A percentile compares a stretch with the other conserved stretches of the same genome.
These are phyloP conservation scores for Lachnellula subtilissima DNA, from an alignment of 2,329 filamentous ascomycete species.

Conservation along the genomic window DNA sequence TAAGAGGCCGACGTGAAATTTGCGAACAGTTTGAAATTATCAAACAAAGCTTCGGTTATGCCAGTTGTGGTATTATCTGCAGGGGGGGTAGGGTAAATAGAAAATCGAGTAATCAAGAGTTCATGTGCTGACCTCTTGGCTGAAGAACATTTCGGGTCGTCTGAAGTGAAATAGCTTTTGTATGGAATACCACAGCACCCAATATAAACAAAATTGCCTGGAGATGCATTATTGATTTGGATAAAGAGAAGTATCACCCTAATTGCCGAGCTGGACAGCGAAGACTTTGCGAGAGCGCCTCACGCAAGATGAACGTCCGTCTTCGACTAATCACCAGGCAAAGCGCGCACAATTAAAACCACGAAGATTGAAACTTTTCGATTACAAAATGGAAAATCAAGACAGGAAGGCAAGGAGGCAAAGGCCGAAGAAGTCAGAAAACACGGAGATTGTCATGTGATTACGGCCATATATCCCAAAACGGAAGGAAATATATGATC, in stretches of 20 bases:
- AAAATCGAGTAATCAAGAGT: background rate
- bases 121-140: background rate
- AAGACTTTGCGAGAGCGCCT: no score
- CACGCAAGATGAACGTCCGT: no score
- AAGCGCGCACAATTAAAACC: no score
- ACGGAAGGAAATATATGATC: background rate
- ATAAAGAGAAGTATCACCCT: no score
- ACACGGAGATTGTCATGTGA: background rate
- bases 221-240: no score
- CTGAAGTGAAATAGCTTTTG: no score
- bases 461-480: background rate
- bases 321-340: no score
- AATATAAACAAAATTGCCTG: no score
- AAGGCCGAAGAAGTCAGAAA: background rate
- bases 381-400: background rate
- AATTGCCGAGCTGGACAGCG: no score
- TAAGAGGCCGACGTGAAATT: conserved; percentile 23
- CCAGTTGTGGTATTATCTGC: background rate
- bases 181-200: no score
- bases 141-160: background rate
- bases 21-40: conserved; percentile 20
- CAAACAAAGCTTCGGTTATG: conserved; percentile 5
- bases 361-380: no score
- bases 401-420: background rate
- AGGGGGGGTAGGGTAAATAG: background rate